Evolutionary conservation across 208 protist species (phyloP).

Genomic region (Trypanosoma vivax): DNA sequence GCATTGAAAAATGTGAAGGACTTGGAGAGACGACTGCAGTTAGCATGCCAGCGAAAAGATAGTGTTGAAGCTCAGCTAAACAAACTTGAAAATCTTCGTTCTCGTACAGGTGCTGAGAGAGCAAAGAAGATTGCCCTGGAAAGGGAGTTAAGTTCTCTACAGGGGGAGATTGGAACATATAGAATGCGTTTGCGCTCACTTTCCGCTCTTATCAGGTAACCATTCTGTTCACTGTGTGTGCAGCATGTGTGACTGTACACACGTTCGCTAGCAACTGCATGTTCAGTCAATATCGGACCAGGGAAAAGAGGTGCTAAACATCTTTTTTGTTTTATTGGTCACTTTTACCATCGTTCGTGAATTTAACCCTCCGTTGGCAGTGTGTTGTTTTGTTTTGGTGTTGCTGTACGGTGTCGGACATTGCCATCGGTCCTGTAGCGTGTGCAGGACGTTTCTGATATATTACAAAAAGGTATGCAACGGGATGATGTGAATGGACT

Average conservation of each 20-base stretch:
- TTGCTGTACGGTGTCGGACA: no score
- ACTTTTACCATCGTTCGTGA: no score
- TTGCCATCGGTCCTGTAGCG: no score
- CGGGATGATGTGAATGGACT: no score
- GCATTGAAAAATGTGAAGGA: slow-evolving; percentile 20
- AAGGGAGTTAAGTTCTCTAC: slow-evolving; percentile 29
- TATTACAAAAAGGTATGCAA: no score
- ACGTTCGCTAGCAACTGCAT: not conserved
- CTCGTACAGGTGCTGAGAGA: slow-evolving; percentile 44
- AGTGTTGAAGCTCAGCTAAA: slow-evolving; percentile 42
- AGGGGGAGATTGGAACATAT: slow-evolving; percentile 48
- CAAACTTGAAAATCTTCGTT: slow-evolving; percentile 45
- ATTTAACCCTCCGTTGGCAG: no score
- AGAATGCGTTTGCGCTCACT: slow-evolving; percentile 43
- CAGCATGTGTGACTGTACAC: not conserved
- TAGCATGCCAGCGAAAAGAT: slow-evolving; percentile 48
- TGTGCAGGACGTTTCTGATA: no score
- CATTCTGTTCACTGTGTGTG: no score
- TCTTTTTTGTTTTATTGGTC: no score
- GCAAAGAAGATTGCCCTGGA: slow-evolving; percentile 42
- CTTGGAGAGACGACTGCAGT: slow-evolving; percentile 47
- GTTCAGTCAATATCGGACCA: no score
- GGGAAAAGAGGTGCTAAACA: no score
- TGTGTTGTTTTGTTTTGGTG: no score
- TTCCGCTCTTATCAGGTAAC: slow-evolving; percentile 14